Evolutionary conservation across 345 rosid genomes (phyloP).

Genomic region (Sapria himalayana): DNA sequence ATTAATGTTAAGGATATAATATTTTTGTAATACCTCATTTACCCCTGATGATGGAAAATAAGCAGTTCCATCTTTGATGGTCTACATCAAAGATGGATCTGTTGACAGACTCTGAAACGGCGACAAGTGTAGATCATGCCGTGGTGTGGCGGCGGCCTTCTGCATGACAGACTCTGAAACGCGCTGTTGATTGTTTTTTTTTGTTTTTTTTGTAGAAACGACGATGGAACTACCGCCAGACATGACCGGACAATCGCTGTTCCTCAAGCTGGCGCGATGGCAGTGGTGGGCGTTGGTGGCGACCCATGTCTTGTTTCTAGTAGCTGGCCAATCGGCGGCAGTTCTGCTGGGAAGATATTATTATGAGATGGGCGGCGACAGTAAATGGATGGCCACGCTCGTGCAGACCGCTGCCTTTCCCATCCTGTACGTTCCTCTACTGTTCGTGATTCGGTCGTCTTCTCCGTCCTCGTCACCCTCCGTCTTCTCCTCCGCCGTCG

Average conservation of each 20-base stretch:
- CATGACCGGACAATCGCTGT: conserved; percentile 5
- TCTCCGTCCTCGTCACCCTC: conserved; percentile 18
- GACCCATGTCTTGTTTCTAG: conserved; percentile 21
- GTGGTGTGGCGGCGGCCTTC: too few species aligned
- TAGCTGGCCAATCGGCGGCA: conserved; percentile 43
- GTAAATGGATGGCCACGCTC: conserved; percentile 48
- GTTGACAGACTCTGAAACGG: too few species aligned
- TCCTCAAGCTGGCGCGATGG: conserved; percentile 22
- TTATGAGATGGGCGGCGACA: conserved; percentile 46
- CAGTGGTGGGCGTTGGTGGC: conserved; percentile 45
- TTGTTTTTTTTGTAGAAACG: too few species aligned
- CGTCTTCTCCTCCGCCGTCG: conserved; percentile 10
- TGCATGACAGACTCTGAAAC: too few species aligned
- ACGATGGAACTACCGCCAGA: too few species aligned
- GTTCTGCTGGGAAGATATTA: conserved; percentile 51
- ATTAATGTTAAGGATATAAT: too few species aligned
- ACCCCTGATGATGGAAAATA: too few species aligned
- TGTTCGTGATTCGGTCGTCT: conserved; percentile 17
- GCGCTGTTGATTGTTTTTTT: too few species aligned
- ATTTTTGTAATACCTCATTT: too few species aligned
- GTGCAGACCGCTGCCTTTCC: conserved; percentile 55
- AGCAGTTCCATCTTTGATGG: too few species aligned
- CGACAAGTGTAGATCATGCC: too few species aligned
- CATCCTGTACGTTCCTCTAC: conserved; percentile 36
- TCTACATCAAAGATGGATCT: too few species aligned